phyloP scores from a whole-genome alignment of 345 rosid genomes.

The Populus simonii region DNA sequence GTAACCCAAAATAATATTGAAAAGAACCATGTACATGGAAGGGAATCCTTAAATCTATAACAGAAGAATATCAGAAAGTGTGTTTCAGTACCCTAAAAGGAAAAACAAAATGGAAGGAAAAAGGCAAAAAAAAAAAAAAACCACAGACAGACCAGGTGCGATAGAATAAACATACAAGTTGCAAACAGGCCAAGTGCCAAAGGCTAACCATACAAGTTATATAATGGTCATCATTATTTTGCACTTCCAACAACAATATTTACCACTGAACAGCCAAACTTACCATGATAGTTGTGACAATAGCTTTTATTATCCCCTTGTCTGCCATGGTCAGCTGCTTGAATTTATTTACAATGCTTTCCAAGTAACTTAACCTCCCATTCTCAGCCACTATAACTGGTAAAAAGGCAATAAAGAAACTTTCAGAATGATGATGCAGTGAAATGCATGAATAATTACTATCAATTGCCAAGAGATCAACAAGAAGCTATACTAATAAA shows the following conservation, averaged over 20 bases:
- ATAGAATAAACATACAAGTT: neutral
- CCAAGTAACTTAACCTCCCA: conserved; percentile 67
- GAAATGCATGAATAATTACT: neutral
- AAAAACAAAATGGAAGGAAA: too few species aligned
- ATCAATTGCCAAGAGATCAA: neutral
- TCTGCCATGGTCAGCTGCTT: conserved; percentile 77
- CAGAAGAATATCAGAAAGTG: too few species aligned
- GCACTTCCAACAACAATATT: neutral
- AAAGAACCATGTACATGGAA: neutral
- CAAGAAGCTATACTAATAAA: neutral
- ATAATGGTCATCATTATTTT: neutral
- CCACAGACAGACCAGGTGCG: neutral
- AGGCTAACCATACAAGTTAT: neutral
- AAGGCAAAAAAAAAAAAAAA: too few species aligned
- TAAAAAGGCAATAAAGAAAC: conserved; percentile 3
- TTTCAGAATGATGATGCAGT: neutral
- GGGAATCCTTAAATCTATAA: neutral
- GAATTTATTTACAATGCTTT: conserved; percentile 60
- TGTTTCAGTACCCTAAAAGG: neutral
- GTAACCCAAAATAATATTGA: neutral
- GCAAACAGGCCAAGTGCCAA: neutral
- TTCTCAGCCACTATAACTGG: conserved; percentile 78
- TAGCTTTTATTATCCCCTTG: conserved; percentile 72
- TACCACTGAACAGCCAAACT: conserved; percentile 25
- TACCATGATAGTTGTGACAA: conserved; percentile 80